Evolutionary conservation across 805 yeast species (phyloP).

Genomic region (Ogataea neopini): DNA sequence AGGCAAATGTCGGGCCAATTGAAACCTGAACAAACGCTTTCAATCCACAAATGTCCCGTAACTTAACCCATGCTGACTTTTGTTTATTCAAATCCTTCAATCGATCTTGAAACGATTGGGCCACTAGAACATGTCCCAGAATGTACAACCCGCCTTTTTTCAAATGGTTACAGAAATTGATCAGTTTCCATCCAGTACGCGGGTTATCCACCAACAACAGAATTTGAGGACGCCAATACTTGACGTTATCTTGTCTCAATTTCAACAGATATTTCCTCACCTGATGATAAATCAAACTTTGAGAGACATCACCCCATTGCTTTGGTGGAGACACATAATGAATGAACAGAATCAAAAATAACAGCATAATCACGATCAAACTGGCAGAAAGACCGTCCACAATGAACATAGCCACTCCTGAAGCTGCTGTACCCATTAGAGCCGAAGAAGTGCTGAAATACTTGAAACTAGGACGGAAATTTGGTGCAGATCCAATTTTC

Average conservation of each 20-base stretch:
- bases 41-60: constrained; percentile 73
- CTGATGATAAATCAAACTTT: constrained; percentile 91
- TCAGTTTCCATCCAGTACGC: constrained; percentile 85
- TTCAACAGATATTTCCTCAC: constrained; percentile 87
- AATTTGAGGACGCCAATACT: constrained; percentile 98
- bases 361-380: constrained; percentile 63
- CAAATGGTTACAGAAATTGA: constrained; percentile 88
- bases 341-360: constrained; percentile 69
- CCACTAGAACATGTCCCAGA: constrained; percentile 85
- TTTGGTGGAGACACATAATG: constrained; percentile 94
- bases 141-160: constrained; percentile 95
- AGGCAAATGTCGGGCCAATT: constrained; percentile 79
- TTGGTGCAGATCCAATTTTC: constrained; percentile 93
- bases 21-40: constrained; percentile 95
- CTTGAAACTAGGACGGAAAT: constrained; percentile 92
- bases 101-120: constrained; percentile 60
- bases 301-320: constrained; percentile 98
- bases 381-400: constrained; percentile 92
- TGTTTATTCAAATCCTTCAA: constrained; percentile 71
- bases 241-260: constrained; percentile 87
- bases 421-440: constrained; percentile 64
- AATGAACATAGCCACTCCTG: constrained; percentile 85
- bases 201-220: constrained; percentile 88
- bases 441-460: constrained; percentile 87
- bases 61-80: constrained; percentile 77